Percentiles rank a stretch among this genome's conserved stretches.
phyloP scores from a whole-genome alignment of 1,284 basidiomycete species.

The Sporisorium graminicola region DNA sequence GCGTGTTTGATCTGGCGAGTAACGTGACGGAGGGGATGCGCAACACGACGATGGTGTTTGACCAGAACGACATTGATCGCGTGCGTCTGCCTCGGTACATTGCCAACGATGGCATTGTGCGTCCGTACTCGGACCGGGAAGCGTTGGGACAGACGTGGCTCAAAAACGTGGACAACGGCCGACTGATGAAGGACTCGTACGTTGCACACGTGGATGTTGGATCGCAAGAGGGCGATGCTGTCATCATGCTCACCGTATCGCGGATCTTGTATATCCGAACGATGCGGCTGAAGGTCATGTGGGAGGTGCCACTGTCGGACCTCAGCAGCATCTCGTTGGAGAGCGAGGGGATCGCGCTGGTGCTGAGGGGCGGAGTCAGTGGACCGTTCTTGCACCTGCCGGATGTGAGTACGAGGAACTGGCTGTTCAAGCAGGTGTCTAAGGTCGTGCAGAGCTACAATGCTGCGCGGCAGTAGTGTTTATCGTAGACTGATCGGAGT shows the following conservation, averaged over 20 bases:
- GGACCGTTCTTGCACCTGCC: slow-evolving; percentile 74
- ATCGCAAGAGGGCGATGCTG: slow-evolving; percentile 70
- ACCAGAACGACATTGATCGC: slow-evolving; percentile 89
- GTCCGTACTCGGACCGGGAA: slow-evolving; percentile 82
- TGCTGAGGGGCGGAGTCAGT: slow-evolving; percentile 73
- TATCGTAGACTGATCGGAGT: too few relatives aligned
- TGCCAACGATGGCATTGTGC: slow-evolving; percentile 71
- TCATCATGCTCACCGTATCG: slow-evolving; percentile 65
- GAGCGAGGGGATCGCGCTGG: slow-evolving; percentile 73
- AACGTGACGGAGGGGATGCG: slow-evolving; percentile 93
- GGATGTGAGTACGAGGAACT: slow-evolving; percentile 73
- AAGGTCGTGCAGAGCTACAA: slow-evolving; percentile 57
- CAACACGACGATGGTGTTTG: slow-evolving; percentile 98
- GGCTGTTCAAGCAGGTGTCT: slow-evolving; percentile 75
- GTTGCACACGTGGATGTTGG: slow-evolving; percentile 81
- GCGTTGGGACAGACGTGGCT: slow-evolving; percentile 97
- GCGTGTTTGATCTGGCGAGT: slow-evolving; percentile 93
- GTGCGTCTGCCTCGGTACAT: slow-evolving; percentile 89
- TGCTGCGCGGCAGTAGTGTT: slow-evolving; percentile 31
- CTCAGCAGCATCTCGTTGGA: slow-evolving; percentile 82
- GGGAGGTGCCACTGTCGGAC: slow-evolving; percentile 90
- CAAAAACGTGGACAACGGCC: slow-evolving; percentile 87
- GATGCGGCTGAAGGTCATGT: slow-evolving; percentile 84
- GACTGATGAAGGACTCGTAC: slow-evolving; percentile 85
- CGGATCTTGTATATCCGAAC: slow-evolving; percentile 82